These are phyloP conservation scores for Globisporangium uncinulatum DNA, from an alignment of 352 stramenopile species.

Conservation along the genomic window DNA sequence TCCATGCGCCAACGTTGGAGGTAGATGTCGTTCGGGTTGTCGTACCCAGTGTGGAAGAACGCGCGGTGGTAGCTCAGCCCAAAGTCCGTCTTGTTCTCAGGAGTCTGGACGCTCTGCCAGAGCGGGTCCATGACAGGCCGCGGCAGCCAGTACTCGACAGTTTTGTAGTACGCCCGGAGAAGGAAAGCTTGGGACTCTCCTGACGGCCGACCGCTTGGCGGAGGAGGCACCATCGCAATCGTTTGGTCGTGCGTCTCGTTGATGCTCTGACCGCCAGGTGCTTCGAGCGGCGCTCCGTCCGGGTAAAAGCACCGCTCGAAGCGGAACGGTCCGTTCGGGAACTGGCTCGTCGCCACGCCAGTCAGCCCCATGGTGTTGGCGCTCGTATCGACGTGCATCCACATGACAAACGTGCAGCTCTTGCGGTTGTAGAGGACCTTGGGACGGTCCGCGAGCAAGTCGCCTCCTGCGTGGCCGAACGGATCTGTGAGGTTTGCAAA, in stretches of 20 bases:
- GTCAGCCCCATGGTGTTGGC: conserved; percentile 85
- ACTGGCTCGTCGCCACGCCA: conserved; percentile 85
- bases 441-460: conserved; percentile 74
- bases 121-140: conserved; percentile 95
- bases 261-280: conserved; percentile 62
- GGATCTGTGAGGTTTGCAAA: conserved; percentile 93
- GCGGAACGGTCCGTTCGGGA: conserved; percentile 90
- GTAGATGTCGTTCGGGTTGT: conserved; percentile 97
- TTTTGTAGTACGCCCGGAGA: conserved; percentile 94
- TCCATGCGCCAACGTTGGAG: conserved; percentile 94
- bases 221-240: conserved; percentile 37
- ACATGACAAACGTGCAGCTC: conserved; percentile 93
- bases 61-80: conserved; percentile 94
- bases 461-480: conserved; percentile 26
- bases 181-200: conserved; percentile 61
- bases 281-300: conserved; percentile 70
- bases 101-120: conserved; percentile 94
- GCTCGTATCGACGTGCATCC: conserved; percentile 92
- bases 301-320: conserved; percentile 92
- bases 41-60: conserved; percentile 93
- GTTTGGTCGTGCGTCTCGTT: conserved; percentile 96
- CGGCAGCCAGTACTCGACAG: conserved; percentile 93
- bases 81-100: conserved; percentile 76
- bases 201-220: conserved; percentile 21
- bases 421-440: conserved; percentile 91